phyloP scores from a whole-genome alignment of 2,329 filamentous ascomycete species.

The Penicillium sp. region DNA sequence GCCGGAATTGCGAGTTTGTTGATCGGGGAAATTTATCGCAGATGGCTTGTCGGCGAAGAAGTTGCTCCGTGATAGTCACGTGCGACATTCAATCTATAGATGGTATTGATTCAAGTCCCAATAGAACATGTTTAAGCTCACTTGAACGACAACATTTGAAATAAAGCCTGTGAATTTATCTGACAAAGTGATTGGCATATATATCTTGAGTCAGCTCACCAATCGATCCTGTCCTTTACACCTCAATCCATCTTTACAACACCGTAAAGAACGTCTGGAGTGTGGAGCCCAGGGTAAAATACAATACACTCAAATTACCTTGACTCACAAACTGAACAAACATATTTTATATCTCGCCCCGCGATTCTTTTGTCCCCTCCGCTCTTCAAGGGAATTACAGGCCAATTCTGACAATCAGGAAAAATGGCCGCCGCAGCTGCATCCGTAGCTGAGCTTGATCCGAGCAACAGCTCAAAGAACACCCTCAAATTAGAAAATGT shows the following conservation, averaged over 20 bases:
- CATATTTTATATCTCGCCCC: slow-evolving; percentile 26
- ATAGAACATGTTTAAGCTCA: background rate
- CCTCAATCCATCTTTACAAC: background rate
- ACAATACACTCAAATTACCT: slow-evolving; percentile 5
- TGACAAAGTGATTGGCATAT: too few relatives aligned
- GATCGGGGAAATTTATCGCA: slow-evolving; percentile 26
- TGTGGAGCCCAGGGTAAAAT: slow-evolving; percentile 5
- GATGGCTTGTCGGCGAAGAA: slow-evolving; percentile 23
- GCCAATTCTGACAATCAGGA: slow-evolving; percentile 22
- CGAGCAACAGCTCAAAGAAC: slow-evolving; percentile 55
- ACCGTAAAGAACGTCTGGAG: background rate
- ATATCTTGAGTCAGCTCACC: background rate
- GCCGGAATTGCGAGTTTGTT: slow-evolving; percentile 12
- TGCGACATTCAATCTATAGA: slow-evolving; percentile 8
- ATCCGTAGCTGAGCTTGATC: slow-evolving; percentile 56
- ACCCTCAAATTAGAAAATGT: slow-evolving; percentile 65
- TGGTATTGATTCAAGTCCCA: background rate
- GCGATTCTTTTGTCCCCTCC: slow-evolving; percentile 22
- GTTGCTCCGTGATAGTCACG: slow-evolving; percentile 29
- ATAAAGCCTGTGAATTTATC: too few relatives aligned
- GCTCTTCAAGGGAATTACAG: slow-evolving; percentile 12
- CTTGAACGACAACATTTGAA: background rate
- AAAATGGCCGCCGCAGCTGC: slow-evolving; percentile 48
- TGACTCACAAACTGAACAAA: slow-evolving; percentile 13
- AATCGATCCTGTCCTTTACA: background rate